These are phyloP conservation scores for Auricularia sp. DNA, from an alignment of 768 basidiomycete species.

Conservation along the genomic window DNA sequence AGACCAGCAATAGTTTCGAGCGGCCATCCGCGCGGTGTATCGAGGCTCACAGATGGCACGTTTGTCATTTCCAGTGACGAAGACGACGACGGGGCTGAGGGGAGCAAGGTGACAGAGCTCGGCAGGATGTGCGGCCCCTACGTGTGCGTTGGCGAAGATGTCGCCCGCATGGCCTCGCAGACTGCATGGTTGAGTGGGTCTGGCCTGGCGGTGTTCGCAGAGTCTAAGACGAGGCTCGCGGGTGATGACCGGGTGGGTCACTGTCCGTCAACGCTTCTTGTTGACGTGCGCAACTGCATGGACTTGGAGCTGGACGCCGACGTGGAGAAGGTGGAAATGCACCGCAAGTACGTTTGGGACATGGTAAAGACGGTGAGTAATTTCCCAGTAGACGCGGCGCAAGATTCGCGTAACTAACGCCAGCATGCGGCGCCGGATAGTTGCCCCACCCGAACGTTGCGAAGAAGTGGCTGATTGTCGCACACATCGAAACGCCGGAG, in stretches of 20 bases:
- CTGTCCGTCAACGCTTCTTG: background rate
- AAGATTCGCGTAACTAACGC: too few species aligned
- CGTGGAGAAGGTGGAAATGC: background rate
- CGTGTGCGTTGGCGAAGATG: background rate
- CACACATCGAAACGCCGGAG: background rate
- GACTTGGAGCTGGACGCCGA: background rate
- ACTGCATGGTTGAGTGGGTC: background rate
- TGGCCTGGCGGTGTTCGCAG: background rate
- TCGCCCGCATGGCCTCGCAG: background rate
- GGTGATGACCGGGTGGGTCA: background rate
- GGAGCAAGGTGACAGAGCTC: too few species aligned
- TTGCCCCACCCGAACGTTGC: background rate
- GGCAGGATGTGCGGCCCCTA: background rate
- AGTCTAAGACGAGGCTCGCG: background rate
- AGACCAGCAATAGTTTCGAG: too few species aligned
- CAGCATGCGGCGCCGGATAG: background rate
- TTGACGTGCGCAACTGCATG: background rate
- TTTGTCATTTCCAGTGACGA: too few species aligned
- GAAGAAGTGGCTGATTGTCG: background rate
- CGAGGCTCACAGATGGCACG: too few species aligned
- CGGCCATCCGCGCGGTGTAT: too few species aligned
- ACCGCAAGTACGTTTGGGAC: background rate
- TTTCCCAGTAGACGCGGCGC: too few species aligned
- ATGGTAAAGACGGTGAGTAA: background rate
- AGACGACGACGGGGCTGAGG: too few species aligned